A percentile compares a stretch with the other conserved stretches of the same genome.
phyloP scores from a whole-genome alignment of 208 protist genomes.

The Wallacemonas sp. region DNA sequence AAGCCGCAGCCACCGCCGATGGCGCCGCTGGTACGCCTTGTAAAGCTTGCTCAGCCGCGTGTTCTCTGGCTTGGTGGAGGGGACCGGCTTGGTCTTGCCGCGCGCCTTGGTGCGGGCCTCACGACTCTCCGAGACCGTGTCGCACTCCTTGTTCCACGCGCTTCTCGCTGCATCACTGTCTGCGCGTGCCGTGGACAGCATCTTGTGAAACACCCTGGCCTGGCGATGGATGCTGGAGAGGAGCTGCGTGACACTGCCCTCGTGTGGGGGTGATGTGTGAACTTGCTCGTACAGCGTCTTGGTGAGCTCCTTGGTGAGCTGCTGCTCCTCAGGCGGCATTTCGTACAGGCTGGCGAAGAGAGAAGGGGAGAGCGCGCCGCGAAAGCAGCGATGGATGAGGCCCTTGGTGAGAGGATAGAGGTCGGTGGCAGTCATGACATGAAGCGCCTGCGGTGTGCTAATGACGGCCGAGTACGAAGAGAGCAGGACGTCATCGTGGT shows the following conservation, averaged over 20 bases:
- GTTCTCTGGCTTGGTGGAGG: background rate
- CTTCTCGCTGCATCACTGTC: background rate
- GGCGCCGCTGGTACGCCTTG: conserved; percentile 16
- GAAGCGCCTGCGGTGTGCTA: conserved; percentile 21
- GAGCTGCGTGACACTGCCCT: conserved; percentile 22
- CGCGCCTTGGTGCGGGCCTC: background rate
- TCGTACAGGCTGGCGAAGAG: conserved; percentile 20
- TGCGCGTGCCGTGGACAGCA: conserved; percentile 12
- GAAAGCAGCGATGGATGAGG: conserved; percentile 29
- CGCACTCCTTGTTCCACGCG: background rate
- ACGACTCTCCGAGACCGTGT: background rate
- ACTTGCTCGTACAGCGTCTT: conserved; percentile 4
- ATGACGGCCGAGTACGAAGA: conserved; percentile 32
- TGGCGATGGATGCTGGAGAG: conserved; percentile 16
- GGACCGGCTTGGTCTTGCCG: background rate
- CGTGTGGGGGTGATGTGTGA: conserved; percentile 10
- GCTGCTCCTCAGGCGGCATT: conserved; percentile 18
- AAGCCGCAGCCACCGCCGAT: conserved; percentile 15
- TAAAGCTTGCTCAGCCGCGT: background rate
- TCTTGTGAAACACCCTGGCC: conserved; percentile 12
- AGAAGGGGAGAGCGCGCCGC: conserved; percentile 22
- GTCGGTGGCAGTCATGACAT: conserved; percentile 18
- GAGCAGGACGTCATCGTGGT: conserved; percentile 34
- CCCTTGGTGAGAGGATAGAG: conserved; percentile 25
- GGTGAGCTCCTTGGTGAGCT: conserved; percentile 16